Evolutionary conservation across 495 filamentous ascomycete genomes (phyloP).

Genomic region (Xylaria acuta): DNA sequence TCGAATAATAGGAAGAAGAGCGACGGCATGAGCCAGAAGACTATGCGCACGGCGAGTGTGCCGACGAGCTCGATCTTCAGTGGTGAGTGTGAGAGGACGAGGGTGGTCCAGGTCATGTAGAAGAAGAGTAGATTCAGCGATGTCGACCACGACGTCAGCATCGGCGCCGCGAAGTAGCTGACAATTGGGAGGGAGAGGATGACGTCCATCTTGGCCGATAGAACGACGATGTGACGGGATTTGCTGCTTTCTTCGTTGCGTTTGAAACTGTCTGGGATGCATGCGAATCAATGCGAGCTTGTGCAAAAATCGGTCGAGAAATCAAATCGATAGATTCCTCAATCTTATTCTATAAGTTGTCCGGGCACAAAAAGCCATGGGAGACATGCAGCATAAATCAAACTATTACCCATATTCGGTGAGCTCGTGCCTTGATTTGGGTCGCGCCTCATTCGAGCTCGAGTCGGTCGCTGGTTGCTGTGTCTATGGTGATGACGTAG

Average conservation of each 20-base stretch:
- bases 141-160: slow-evolving; percentile 70
- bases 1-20: slow-evolving; percentile 78
- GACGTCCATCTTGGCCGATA: slow-evolving; percentile 58
- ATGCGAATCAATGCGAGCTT: background rate
- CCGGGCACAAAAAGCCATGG: background rate
- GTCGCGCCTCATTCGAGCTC: background rate
- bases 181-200: slow-evolving; percentile 75
- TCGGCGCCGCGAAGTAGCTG: slow-evolving; percentile 64
- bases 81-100: slow-evolving; percentile 77
- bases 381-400: background rate
- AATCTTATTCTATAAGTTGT: background rate
- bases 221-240: background rate
- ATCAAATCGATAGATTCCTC: background rate
- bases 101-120: slow-evolving; percentile 86
- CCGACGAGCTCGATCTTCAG: slow-evolving; percentile 78
- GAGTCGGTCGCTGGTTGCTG: background rate
- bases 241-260: background rate
- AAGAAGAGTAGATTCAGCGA: slow-evolving; percentile 88
- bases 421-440: background rate
- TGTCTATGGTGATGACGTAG: slow-evolving; percentile 17
- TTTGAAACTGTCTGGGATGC: background rate
- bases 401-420: background rate
- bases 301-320: background rate
- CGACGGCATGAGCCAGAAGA: slow-evolving; percentile 78
- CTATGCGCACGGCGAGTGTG: slow-evolving; percentile 67